Evolutionary conservation across 768 basidiomycete species (phyloP), one percentile per base, ranked within the genome.

Genomic region (Trichaptum fuscoviolaceum): DNA sequence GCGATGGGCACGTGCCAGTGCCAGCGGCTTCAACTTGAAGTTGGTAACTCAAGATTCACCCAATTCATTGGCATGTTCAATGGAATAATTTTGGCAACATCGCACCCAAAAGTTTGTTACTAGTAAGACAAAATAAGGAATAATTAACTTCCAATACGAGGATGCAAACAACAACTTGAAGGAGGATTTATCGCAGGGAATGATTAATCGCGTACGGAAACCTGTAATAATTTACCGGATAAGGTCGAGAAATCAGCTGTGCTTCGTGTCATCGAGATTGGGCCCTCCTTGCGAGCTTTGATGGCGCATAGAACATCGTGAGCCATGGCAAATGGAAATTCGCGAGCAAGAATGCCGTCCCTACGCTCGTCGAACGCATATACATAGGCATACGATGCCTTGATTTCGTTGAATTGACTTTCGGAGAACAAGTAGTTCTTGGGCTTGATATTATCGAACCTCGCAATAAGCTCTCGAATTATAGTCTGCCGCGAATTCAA

Each of bases 361-460:
- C 42, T 4, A 20, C 42, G 42, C 23, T 24, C 59, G 25, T 12
- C 30, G 25, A 61, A 15, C 9, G 57, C 57, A 58, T 69, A 64
- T 0, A 5, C 35, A 64, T 84, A 84, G 0, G 89, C 88, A 57
- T 78, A 85, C 0, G 89, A 88, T 0, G 88, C 87, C 70, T 85
- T 87, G 25, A 78, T 57, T 2, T 1, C 62, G 58, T 68, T 63
- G 5, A 88, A 7, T 81, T 77, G 24, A 81, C 59, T 52, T 79
- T 77, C 62, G 58, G n/a, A 58, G 63, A 8, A 70, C 35, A 27
- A 64, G 59, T 24, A 24, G 26, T n/a, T 7, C 20, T 61, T 57
- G 26, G 10, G 72, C 65, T 67, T 64, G 58, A 71, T 57, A 24
- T 18, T 61, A 20, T 66, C 58, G 36, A 70, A 69, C 0, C 62